Conservation (phyloP, 441 rosid genomes). For the Cnidoscolus chayamansa region DNA sequence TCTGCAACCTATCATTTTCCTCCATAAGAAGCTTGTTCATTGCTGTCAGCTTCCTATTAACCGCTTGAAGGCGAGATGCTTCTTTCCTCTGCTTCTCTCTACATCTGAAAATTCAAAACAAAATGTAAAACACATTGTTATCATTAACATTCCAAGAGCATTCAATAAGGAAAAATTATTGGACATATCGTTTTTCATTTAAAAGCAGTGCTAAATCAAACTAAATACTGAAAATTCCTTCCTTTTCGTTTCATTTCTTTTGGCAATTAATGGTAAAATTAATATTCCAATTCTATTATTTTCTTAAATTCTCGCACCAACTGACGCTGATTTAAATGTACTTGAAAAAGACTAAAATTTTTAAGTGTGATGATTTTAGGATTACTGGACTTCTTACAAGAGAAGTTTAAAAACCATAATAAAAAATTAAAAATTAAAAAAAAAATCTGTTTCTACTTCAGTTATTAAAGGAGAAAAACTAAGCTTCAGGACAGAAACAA, state of each 20-base stretch:
- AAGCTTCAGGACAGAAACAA: not conserved
- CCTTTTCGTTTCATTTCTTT: slow-evolving; percentile 5
- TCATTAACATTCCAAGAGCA: not conserved
- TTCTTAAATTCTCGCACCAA: not conserved
- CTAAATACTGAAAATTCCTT: not conserved
- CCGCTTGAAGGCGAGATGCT: slow-evolving; percentile 93
- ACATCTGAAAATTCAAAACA: slow-evolving; percentile 50
- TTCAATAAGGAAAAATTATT: not conserved
- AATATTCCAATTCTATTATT: not conserved
- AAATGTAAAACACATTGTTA: slow-evolving; percentile 6
- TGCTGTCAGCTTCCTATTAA: slow-evolving; percentile 87
- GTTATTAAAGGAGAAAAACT: not conserved
- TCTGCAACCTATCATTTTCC: slow-evolving; percentile 98
- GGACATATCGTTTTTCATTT: not conserved
- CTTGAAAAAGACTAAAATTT: not conserved
- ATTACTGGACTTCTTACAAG: not conserved
- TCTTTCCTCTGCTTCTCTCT: slow-evolving; percentile 99
- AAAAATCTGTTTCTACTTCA: not conserved
- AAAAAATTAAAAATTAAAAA: not conserved
- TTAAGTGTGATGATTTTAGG: not conserved
- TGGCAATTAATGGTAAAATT: not conserved
- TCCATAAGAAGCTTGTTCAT: slow-evolving; percentile 99
- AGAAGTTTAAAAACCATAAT: not conserved
- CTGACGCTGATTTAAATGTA: not conserved
- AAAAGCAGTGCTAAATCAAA: not conserved